Evolutionary conservation across 306 rosid genomes (phyloP).

Genomic region (Medicago ruthenica): DNA sequence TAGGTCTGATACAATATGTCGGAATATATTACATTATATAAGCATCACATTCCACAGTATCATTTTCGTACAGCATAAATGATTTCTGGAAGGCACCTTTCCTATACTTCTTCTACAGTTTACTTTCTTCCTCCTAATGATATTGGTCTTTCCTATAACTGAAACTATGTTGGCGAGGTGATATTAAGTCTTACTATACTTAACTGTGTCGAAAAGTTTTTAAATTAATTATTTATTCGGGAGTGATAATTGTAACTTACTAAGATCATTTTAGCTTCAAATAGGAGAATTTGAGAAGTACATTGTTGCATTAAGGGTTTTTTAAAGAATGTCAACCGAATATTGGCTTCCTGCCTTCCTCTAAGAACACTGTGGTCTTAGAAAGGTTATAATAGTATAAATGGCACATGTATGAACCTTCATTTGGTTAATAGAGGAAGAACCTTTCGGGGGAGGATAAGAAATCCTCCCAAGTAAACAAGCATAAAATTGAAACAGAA

Average conservation of each 20-base stretch:
- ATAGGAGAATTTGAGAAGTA: not conserved
- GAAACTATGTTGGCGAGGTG: too few species aligned
- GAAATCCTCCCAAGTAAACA: not conserved
- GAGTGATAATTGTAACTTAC: not conserved
- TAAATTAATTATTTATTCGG: not conserved
- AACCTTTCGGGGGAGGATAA: not conserved
- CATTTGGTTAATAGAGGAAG: not conserved
- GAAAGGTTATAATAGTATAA: conserved; percentile 17
- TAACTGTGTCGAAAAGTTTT: not conserved
- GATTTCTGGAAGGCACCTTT: conserved; percentile 12
- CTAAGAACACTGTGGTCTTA: conserved; percentile 22
- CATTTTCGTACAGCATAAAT: not conserved
- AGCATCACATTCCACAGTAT: not conserved
- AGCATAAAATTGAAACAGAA: not conserved
- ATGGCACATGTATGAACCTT: not conserved
- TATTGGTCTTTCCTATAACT: not conserved
- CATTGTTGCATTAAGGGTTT: not conserved
- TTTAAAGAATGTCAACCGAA: conserved; percentile 19
- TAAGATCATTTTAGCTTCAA: conserved; percentile 24
- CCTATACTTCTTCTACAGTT: not conserved
- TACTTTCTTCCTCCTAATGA: not conserved
- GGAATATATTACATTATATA: too few species aligned
- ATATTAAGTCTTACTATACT: too few species aligned
- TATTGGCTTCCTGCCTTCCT: conserved; percentile 27
- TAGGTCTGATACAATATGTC: too few species aligned